Conservation (phyloP, 2,329 filamentous ascomycete genomes). For the Colletotrichum horii region DNA sequence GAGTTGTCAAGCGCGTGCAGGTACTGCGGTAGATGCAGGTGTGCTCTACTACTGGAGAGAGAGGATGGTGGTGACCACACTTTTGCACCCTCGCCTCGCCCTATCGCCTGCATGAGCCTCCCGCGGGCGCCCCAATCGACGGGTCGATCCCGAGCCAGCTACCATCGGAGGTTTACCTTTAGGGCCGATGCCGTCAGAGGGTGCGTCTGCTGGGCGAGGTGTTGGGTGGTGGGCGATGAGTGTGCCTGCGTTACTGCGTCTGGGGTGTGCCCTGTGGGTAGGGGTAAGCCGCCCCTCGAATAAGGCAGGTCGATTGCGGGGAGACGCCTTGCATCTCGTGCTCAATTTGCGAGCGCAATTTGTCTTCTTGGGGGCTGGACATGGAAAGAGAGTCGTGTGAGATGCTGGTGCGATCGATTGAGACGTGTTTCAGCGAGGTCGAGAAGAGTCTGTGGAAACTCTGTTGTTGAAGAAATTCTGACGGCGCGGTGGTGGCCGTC, state of each 20-base stretch:
- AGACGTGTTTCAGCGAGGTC: neutral
- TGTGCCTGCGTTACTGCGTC: neutral
- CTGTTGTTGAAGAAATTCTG: neutral
- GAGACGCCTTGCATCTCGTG: neutral
- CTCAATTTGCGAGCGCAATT: neutral
- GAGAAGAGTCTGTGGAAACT: neutral
- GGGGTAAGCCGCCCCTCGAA: neutral
- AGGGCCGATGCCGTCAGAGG: neutral
- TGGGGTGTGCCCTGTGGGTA: conserved; percentile 13
- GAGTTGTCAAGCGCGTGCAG: neutral
- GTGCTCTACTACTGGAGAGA: neutral
- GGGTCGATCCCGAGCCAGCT: conserved; percentile 9
- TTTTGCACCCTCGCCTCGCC: neutral
- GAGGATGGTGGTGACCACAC: neutral
- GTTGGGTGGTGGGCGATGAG: neutral
- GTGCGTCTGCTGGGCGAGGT: neutral
- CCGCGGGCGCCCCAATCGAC: conserved; percentile 1
- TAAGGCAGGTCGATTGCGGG: conserved; percentile 1
- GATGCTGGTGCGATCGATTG: neutral
- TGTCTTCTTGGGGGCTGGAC: neutral
- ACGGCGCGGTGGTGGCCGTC: neutral
- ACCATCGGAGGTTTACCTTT: neutral
- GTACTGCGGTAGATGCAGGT: neutral
- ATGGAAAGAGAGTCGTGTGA: neutral
- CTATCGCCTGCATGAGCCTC: conserved; percentile 9